phyloP scores from a whole-genome alignment of 805 yeast genomes.

The Barnettozyma salicaria region DNA sequence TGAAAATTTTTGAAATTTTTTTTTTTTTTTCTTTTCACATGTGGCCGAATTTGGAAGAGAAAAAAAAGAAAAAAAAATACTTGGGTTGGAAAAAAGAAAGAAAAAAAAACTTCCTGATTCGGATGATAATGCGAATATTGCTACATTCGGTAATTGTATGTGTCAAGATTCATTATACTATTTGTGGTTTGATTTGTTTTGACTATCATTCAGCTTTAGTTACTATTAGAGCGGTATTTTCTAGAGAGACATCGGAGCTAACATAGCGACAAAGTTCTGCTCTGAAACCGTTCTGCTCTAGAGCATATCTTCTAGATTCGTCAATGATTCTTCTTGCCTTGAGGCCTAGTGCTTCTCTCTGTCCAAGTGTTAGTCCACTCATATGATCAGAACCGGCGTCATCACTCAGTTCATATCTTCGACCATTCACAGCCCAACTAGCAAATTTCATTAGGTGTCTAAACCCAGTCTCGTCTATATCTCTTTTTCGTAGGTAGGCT shows the following conservation, averaged over 20 bases:
- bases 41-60: too few relatives aligned
- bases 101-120: too few relatives aligned
- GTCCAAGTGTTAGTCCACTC: slow-evolving; percentile 37
- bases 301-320: slow-evolving; percentile 54
- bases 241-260: slow-evolving; percentile 51
- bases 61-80: too few relatives aligned
- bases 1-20: slow-evolving; percentile 12
- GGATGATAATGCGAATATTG: too few relatives aligned
- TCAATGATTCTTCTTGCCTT: slow-evolving; percentile 70
- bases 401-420: slow-evolving; percentile 35
- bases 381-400: slow-evolving; percentile 38
- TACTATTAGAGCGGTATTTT: slow-evolving; percentile 54
- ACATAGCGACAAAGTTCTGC: slow-evolving; percentile 57
- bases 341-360: slow-evolving; percentile 58
- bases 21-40: too few relatives aligned
- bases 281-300: slow-evolving; percentile 35
- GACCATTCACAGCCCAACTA: slow-evolving; percentile 88
- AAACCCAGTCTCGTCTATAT: slow-evolving; percentile 35
- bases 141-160: too few relatives aligned
- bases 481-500: slow-evolving; percentile 17
- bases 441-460: slow-evolving; percentile 53
- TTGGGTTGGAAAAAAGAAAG: too few relatives aligned
- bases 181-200: background rate
- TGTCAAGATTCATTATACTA: background rate
- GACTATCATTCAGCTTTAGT: slow-evolving; percentile 2